These are phyloP conservation scores for Theileria orientalis DNA, from an alignment of 169 alveolate genomes.

Conservation along the genomic window DNA sequence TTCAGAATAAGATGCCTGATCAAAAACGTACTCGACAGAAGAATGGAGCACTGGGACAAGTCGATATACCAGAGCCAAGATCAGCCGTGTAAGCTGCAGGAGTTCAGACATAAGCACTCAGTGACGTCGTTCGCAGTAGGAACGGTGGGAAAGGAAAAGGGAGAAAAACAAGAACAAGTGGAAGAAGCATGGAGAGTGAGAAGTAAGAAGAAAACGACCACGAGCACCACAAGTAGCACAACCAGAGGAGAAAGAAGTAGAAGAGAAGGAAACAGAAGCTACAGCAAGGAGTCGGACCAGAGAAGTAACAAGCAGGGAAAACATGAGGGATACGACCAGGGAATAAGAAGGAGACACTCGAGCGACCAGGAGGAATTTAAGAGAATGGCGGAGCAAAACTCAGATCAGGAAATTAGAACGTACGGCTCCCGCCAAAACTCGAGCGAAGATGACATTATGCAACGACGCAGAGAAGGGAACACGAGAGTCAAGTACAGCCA, in stretches of 20 bases:
- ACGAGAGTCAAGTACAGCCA: too few species aligned
- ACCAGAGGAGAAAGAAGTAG: slow-evolving; percentile 1
- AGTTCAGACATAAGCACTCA: slow-evolving; percentile 25
- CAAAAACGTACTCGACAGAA: slow-evolving; percentile 80
- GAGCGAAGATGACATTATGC: too few species aligned
- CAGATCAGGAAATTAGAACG: too few species aligned
- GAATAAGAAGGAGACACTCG: background rate
- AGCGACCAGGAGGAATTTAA: background rate
- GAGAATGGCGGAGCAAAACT: too few species aligned
- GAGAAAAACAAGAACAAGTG: background rate
- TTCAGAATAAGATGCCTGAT: slow-evolving; percentile 81
- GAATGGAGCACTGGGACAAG: slow-evolving; percentile 81
- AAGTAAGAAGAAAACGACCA: background rate
- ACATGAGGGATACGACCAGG: slow-evolving; percentile 16
- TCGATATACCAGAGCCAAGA: slow-evolving; percentile 55
- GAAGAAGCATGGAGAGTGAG: background rate
- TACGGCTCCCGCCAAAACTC: too few species aligned
- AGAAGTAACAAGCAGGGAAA: slow-evolving; percentile 24
- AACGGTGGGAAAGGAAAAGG: background rate
- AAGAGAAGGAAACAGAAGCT: too few species aligned
- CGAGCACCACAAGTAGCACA: background rate
- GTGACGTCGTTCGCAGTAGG: background rate
- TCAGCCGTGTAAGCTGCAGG: slow-evolving; percentile 62
- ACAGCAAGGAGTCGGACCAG: slow-evolving; percentile 48
- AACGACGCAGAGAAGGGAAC: too few species aligned